Evolutionary conservation across 306 rosid species (phyloP).

Genomic region (Senna siamea): DNA sequence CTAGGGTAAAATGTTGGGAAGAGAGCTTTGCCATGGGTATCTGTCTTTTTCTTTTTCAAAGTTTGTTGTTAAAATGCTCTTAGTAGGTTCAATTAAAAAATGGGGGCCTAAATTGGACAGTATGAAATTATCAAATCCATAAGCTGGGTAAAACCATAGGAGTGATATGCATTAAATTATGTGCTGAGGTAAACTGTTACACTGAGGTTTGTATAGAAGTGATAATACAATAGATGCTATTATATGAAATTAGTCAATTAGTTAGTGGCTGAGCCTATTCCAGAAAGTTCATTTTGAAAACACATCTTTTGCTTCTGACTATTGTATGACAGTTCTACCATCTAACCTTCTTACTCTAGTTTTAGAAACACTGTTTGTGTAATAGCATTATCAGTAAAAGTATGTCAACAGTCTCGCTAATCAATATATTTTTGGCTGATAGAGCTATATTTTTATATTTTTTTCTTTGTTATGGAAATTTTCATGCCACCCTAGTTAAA

Average conservation of each 20-base stretch:
- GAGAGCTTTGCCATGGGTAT: neutral
- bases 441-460: neutral
- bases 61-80: neutral
- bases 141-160: neutral
- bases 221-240: neutral
- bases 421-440: slow-evolving; percentile 7
- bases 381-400: slow-evolving; percentile 13
- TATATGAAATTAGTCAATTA: neutral
- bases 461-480: slow-evolving; percentile 28
- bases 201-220: neutral
- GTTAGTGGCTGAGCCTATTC: slow-evolving; percentile 3
- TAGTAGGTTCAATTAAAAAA: neutral
- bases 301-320: neutral
- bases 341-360: slow-evolving; percentile 4
- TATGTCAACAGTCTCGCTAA: neutral
- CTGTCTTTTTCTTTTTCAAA: neutral
- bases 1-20: neutral
- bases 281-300: neutral
- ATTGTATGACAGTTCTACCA: slow-evolving; percentile 11
- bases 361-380: neutral
- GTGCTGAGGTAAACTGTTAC: neutral
- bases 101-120: neutral
- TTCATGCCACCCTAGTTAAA: slow-evolving; percentile 7
- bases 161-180: neutral
- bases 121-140: neutral